These are phyloP conservation scores for Austroboletus eburneus DNA, from an alignment of 768 basidiomycete genomes.

Conservation along the genomic window DNA sequence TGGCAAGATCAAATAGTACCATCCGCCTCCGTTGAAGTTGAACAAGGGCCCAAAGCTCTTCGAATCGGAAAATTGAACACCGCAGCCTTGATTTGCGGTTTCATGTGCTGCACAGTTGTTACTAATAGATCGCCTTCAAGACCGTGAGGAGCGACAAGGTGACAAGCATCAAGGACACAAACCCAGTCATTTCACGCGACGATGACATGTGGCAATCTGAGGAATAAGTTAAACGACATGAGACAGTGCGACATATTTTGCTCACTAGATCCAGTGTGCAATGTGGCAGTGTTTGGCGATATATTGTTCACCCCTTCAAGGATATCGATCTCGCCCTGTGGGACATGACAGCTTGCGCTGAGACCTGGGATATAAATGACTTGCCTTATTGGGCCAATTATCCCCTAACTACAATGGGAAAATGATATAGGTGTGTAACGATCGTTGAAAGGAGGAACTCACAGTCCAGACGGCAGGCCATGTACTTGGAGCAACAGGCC, in stretches of 20 bases:
- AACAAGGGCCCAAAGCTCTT: constrained; percentile 24
- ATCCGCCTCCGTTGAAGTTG: constrained; percentile 36
- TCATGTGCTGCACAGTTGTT: constrained; percentile 21
- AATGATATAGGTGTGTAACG: neutral
- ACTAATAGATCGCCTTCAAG: constrained; percentile 5
- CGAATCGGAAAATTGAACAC: constrained; percentile 12
- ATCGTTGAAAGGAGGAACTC: neutral
- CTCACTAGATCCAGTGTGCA: constrained; percentile 29
- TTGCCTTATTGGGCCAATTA: constrained; percentile 18
- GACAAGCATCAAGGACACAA: neutral
- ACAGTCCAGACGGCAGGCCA: constrained; percentile 27
- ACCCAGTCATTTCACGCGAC: constrained; percentile 20
- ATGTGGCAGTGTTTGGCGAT: constrained; percentile 30
- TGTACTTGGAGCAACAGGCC: constrained; percentile 10
- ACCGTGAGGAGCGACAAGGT: constrained; percentile 1
- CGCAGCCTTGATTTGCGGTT: constrained; percentile 21
- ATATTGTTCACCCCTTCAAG: constrained; percentile 45
- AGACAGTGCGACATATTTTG: neutral
- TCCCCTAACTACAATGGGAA: constrained; percentile 13
- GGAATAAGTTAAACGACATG: neutral
- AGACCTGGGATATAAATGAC: neutral
- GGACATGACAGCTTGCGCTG: neutral
- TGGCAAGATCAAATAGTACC: constrained; percentile 18
- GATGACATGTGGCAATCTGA: constrained; percentile 21
- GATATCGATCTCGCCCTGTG: constrained; percentile 43